Evolutionary conservation across 1,139 yeast species (phyloP), one percentile per base, ranked within the genome.

Genomic region (Protomyces lactucae-debilis): DNA sequence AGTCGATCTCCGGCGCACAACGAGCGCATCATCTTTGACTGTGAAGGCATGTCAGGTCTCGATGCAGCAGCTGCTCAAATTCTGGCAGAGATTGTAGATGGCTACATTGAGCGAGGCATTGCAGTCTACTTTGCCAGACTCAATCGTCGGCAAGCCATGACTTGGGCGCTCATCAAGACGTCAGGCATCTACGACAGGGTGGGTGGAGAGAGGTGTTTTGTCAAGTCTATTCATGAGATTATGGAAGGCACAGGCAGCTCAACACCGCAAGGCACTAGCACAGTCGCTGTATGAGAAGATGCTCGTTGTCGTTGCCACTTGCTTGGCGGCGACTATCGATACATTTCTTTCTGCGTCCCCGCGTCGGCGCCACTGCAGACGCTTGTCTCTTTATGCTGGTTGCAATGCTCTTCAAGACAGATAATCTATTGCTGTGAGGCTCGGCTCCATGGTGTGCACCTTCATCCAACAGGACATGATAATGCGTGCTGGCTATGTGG

Each of bases 61-160:
- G 64, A 60, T 21, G 59, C 64, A 46, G 59, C 64, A 12, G 64
- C 64, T 40, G 59, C 59, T 10, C 64, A 60, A 21, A 60, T 60
- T 37, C 39, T 60, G 12, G 55, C 59, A 10, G 64, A 60, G 37
- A 46, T 60, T 9, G 64, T 60, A 52, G 18, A 28, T 10, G 64
- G 54, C 36, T 60, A 60, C 55, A 51, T 54, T 51, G 32, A 28
- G 25, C 51, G 64, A 16, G 64, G 59, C 35, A 46, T 43, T 10
- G n/a, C 48, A n/a, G 64, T 60, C 28, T 60, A 39, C 51, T 60
- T 60, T 16, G 64, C 55, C 51, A 36, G 55, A 18, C 48, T 60
- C 32, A 52, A 48, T 28, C 56, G 55, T 14, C 53, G 48, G 51
- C 51, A 55, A 18, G n/a, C 36, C 14, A 35, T 35, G 5, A 16